These are phyloP conservation scores for Pseudohyphozyma bogoriensis DNA, from an alignment of 768 basidiomycete species.

Conservation along the genomic window DNA sequence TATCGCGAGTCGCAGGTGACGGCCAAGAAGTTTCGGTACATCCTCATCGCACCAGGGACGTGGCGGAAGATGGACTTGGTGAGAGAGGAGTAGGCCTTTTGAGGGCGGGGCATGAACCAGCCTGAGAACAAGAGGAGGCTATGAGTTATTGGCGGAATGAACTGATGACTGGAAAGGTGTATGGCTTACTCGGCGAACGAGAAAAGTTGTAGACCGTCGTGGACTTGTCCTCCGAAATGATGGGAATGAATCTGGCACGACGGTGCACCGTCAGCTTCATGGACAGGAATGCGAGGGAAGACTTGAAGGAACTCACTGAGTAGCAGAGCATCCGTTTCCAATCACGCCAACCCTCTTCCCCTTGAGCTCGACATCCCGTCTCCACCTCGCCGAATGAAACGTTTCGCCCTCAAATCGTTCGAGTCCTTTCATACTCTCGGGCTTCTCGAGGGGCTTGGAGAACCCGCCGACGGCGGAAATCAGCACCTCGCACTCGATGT, in stretches of 20 bases:
- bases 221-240: conserved; percentile 15
- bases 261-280: neutral
- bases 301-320: neutral
- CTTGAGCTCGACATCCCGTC: conserved; percentile 10
- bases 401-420: conserved; percentile 13
- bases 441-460: neutral
- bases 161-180: neutral
- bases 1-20: conserved; percentile 6
- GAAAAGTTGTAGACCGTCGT: conserved; percentile 19
- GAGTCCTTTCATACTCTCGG: neutral
- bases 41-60: neutral
- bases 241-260: conserved; percentile 15
- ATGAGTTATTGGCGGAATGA: neutral
- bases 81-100: conserved; percentile 1
- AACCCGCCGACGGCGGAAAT: conserved; percentile 13
- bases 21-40: neutral
- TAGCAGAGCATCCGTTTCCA: conserved; percentile 28
- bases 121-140: neutral
- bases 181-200: neutral
- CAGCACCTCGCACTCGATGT: conserved; percentile 7
- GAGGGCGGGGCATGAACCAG: conserved; percentile 3
- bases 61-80: neutral
- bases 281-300: too few species aligned
- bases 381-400: conserved; percentile 25
- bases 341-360: conserved; percentile 25